A percentile compares a stretch with the other conserved stretches of the same genome.
Evolutionary conservation across 805 yeast genomes (phyloP).

Genomic region (Candida hungchunana): DNA sequence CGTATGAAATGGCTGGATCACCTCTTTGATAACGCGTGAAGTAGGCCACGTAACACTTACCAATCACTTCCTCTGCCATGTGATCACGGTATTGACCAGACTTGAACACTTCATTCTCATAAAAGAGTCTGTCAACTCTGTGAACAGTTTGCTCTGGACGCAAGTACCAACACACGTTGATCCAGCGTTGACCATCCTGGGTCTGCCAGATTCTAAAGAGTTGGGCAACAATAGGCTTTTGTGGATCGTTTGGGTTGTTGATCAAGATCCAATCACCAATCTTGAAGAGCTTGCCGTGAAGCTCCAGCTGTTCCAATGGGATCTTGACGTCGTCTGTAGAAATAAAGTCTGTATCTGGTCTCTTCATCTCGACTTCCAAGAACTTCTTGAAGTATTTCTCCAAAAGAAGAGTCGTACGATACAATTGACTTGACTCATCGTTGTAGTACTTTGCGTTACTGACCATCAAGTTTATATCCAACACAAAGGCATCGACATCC

Average conservation of each 20-base stretch:
- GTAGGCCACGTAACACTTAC: conserved; percentile 92
- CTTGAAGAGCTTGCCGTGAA: conserved; percentile 65
- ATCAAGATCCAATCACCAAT: conserved; percentile 96
- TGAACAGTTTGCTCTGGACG: conserved; percentile 98
- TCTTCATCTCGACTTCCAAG: conserved; percentile 65
- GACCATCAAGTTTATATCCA: conserved; percentile 72
- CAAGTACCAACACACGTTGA: conserved; percentile 96
- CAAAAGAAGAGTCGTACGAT: conserved; percentile 57
- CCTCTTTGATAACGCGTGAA: conserved; percentile 94
- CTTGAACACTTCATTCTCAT: conserved; percentile 92
- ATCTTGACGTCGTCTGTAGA: conserved; percentile 53
- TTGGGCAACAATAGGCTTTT: conserved; percentile 91
- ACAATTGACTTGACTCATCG: conserved; percentile 52
- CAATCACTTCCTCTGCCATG: conserved; percentile 79
- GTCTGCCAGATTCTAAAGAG: conserved; percentile 88
- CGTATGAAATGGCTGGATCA: conserved; percentile 76
- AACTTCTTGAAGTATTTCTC: conserved; percentile 57
- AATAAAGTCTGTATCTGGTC: conserved; percentile 76
- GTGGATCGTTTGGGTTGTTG: conserved; percentile 80
- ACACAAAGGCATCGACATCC: conserved; percentile 69
- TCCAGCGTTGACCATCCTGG: conserved; percentile 77
- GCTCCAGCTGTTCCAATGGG: conserved; percentile 75
- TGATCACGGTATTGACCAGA: conserved; percentile 97
- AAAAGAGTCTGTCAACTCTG: conserved; percentile 81
- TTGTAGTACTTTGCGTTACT: conserved; percentile 66